phyloP scores from a whole-genome alignment of 2,329 filamentous ascomycete species.

The Ustulina deusta region DNA sequence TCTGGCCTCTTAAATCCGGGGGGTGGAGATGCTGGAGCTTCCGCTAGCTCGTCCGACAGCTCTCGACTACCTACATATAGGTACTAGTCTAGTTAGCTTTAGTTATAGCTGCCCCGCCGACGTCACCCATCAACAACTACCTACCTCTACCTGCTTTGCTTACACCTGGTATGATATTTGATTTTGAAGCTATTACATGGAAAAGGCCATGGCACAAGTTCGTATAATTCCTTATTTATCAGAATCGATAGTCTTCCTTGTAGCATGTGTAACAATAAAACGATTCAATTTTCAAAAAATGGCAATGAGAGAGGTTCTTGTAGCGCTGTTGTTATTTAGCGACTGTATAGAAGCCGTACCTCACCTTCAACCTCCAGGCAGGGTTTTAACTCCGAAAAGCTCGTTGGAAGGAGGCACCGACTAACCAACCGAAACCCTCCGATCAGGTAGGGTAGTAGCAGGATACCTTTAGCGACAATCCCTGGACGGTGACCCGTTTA shows the following conservation, averaged over 20 bases:
- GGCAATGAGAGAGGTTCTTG: neutral
- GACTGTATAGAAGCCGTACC: slow-evolving; percentile 19
- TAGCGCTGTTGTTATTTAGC: neutral
- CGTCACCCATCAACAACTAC: slow-evolving; percentile 12
- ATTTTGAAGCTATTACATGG: neutral
- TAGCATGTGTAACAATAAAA: neutral
- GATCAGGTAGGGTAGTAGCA: slow-evolving; percentile 28
- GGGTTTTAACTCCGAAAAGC: slow-evolving; percentile 28
- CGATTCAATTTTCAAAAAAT: neutral
- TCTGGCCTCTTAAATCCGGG: slow-evolving; percentile 27
- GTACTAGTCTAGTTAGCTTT: too few relatives aligned
- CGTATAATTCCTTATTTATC: neutral
- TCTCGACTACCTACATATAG: too few relatives aligned
- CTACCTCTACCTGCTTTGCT: neutral
- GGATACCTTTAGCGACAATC: slow-evolving; percentile 17
- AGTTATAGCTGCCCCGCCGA: slow-evolving; percentile 30
- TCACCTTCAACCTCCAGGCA: slow-evolving; percentile 11
- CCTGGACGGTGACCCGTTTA: slow-evolving; percentile 29
- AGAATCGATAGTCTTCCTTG: neutral
- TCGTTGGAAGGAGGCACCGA: slow-evolving; percentile 15
- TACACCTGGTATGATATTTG: slow-evolving; percentile 13
- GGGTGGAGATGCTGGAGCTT: slow-evolving; percentile 32
- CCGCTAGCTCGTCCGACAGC: slow-evolving; percentile 14
- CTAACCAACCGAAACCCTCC: slow-evolving; percentile 32
- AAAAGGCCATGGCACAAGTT: neutral